A percentile compares a stretch with the other conserved stretches of the same genome.
Evolutionary conservation across 78 protist species (phyloP).

Genomic region (Abeoforma whisleri): DNA sequence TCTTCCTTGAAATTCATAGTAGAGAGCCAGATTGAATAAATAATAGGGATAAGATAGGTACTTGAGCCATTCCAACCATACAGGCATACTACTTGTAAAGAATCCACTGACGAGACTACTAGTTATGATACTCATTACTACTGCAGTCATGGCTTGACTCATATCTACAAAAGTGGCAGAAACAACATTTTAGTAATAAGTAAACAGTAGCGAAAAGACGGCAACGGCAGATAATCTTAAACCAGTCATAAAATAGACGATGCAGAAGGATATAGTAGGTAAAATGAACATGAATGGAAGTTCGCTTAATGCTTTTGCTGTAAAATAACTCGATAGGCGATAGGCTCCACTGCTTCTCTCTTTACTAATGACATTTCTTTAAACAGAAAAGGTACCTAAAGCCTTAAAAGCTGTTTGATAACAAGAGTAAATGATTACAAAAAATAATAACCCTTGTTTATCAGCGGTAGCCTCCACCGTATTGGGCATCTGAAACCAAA

Average conservation of each 20-base stretch:
- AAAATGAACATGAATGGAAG: constrained; percentile 28
- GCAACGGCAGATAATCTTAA: not conserved
- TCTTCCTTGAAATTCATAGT: not conserved
- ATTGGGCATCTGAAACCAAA: constrained; percentile 36
- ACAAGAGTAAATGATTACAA: not conserved
- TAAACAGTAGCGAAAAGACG: not conserved
- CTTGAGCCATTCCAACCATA: not conserved
- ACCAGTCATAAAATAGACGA: constrained; percentile 30
- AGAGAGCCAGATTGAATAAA: not conserved
- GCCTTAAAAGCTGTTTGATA: not conserved
- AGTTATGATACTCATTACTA: too few relatives aligned
- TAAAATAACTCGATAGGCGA: constrained; percentile 33
- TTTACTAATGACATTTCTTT: constrained; percentile 37
- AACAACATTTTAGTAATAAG: too few relatives aligned
- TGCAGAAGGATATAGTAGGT: constrained; percentile 26
- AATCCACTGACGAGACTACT: not conserved
- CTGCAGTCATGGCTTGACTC: too few relatives aligned
- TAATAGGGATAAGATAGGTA: not conserved
- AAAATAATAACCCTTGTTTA: constrained; percentile 42
- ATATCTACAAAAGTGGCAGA: too few relatives aligned
- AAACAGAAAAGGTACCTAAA: constrained; percentile 7
- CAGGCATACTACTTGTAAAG: not conserved
- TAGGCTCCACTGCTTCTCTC: constrained; percentile 39
- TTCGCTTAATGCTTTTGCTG: constrained; percentile 36
- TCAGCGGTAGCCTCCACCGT: constrained; percentile 7